phyloP scores from a whole-genome alignment of 2,329 filamentous ascomycete species.

The Gliomastix tumulicola region DNA sequence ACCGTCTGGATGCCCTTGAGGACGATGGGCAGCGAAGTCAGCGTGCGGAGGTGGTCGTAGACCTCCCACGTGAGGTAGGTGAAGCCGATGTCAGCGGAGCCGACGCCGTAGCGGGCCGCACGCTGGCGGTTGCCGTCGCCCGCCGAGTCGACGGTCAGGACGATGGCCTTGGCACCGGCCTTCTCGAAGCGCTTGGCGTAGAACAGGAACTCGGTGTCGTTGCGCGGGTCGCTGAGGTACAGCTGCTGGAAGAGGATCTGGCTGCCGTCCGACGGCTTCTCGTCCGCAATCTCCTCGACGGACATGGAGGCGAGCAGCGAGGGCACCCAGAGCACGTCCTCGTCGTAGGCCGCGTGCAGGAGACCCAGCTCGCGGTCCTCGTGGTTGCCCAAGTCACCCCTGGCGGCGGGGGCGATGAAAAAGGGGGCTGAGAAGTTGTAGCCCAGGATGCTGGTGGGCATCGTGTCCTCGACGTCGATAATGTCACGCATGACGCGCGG shows the following conservation, averaged over 20 bases:
- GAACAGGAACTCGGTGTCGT: conserved; percentile 23
- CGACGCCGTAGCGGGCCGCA: conserved; percentile 28
- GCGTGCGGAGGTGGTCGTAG: conserved; percentile 23
- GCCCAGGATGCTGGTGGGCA: conserved; percentile 41
- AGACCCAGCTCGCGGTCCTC: conserved; percentile 40
- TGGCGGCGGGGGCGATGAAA: conserved; percentile 44
- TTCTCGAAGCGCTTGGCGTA: conserved; percentile 15
- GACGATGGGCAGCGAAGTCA: conserved; percentile 28
- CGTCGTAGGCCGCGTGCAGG: conserved; percentile 36
- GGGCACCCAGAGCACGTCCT: conserved; percentile 42
- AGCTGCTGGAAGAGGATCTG: conserved; percentile 31
- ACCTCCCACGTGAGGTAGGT: conserved; percentile 19
- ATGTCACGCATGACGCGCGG: conserved; percentile 44
- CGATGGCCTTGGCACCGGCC: conserved; percentile 24
- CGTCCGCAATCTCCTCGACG: conserved; percentile 28
- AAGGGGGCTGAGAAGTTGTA: conserved; percentile 47
- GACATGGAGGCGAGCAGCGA: conserved; percentile 22
- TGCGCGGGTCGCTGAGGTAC: conserved; percentile 19
- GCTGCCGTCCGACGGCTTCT: conserved; percentile 15
- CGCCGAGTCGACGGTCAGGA: conserved; percentile 31
- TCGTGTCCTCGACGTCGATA: conserved; percentile 28
- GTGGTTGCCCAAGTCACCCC: conserved; percentile 37
- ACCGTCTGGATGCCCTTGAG: conserved; percentile 31
- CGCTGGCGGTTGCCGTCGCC: conserved; percentile 30
- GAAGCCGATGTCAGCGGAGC: conserved; percentile 21